Evolutionary conservation across 108 stramenopile species (phyloP).

Genomic region (Cylindrotheca fusiformis): DNA sequence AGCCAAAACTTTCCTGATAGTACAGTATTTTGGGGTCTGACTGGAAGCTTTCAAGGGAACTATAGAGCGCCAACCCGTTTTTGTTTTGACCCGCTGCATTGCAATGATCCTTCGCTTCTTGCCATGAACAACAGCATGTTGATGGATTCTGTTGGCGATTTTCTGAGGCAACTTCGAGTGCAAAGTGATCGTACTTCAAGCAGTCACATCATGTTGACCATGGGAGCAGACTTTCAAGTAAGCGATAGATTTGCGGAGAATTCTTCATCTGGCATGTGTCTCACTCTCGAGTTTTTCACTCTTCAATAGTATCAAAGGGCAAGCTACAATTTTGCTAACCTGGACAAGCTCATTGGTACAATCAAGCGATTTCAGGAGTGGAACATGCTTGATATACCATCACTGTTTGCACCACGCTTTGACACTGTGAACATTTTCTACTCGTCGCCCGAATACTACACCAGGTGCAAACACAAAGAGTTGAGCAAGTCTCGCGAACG

Average conservation of each 20-base stretch:
- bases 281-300: not conserved
- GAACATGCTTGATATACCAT: slow-evolving; percentile 14
- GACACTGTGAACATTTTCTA: slow-evolving; percentile 84
- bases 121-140: slow-evolving; percentile 40
- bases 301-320: slow-evolving; percentile 24
- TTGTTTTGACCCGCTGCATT: slow-evolving; percentile 68
- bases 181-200: slow-evolving; percentile 75
- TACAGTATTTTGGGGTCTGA: slow-evolving; percentile 85
- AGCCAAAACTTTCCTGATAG: slow-evolving; percentile 22
- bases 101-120: slow-evolving; percentile 47
- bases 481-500: not conserved
- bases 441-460: slow-evolving; percentile 84
- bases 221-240: slow-evolving; percentile 76
- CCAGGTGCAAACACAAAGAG: slow-evolving; percentile 62
- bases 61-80: slow-evolving; percentile 76
- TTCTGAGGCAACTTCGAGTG: slow-evolving; percentile 48
- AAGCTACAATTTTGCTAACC: slow-evolving; percentile 28
- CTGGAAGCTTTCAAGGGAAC: slow-evolving; percentile 76
- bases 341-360: slow-evolving; percentile 20
- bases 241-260: not conserved
- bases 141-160: slow-evolving; percentile 34
- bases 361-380: slow-evolving; percentile 12
- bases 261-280: not conserved
- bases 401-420: slow-evolving; percentile 52
- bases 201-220: slow-evolving; percentile 85